Base-by-base conservation (phyloP, 768 basidiomycete species). In the Tricholoma flavovirens region DNA sequence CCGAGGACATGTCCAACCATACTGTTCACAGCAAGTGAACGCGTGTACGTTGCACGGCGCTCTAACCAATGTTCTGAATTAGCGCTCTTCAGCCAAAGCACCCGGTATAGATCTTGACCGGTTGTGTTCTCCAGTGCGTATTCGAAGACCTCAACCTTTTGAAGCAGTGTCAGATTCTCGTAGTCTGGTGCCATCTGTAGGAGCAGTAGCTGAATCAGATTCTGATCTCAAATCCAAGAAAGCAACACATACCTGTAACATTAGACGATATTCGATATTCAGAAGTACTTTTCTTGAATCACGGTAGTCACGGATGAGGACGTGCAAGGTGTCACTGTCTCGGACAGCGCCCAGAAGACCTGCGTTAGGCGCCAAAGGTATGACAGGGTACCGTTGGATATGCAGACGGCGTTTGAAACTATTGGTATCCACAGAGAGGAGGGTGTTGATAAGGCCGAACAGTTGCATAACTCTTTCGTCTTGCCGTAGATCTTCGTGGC, bases 401-500 rank as follows among this genome's bases (percentile, higher is more conserved):
- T 94, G 93, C 43, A 99, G 78, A 61, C 94, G 92, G 33, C 97
- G 81, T 75, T 96, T 97, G 81, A 96, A 98, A 68, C 92, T 93
- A 66, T 90, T 85, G 17, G 93, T 90, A 65, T 99, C 96, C 17
- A 93, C 86, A 8, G 90, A 87, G 24, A 99, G 83, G 2, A 98
- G 75, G 0, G 93, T 96, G 71, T 99, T 99, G 64, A 98, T 89
- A 48, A 99, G 84, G 57, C 97, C 90, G 71, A 98, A 98, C 17
- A 98, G 80, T 69, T 99, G 97, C 96, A 98, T 98, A 55, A 98
- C 97, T 59, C 97, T 84, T 65, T 99, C 97, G 67, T 99, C 97
- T 72, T 98, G 97, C 38, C 97, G 93, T 51, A 99, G 78, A 74
- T 99, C 97, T 74, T 99, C 97, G 70, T 99, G 97, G 6, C 97